These are phyloP conservation scores for Amoebophrya sp. DNA, from an alignment of 169 alveolate genomes.

Conservation along the genomic window DNA sequence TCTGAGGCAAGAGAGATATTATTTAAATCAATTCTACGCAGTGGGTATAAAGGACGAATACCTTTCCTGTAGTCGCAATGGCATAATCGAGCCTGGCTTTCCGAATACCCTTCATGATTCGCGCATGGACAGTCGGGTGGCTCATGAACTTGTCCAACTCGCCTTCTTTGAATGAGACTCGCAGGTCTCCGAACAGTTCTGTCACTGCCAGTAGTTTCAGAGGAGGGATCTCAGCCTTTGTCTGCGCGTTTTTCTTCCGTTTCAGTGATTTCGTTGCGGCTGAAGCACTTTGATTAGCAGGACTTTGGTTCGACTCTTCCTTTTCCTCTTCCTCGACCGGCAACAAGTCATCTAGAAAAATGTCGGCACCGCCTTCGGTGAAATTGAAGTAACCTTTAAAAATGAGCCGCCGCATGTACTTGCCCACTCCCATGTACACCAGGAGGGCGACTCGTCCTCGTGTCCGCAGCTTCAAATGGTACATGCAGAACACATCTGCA, in stretches of 20 bases:
- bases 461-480: not conserved
- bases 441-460: not conserved
- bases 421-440: not conserved
- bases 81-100: not conserved
- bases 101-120: not conserved
- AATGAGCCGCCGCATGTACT: not conserved
- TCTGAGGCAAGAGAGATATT: too few relatives aligned
- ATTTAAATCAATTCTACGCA: too few relatives aligned
- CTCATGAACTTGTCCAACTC: not conserved
- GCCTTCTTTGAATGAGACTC: not conserved
- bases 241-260: too few relatives aligned
- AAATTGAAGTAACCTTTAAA: not conserved
- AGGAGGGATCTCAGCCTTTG: too few relatives aligned
- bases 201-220: not conserved
- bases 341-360: not conserved
- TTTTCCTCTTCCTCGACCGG: too few relatives aligned
- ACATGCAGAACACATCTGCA: not conserved
- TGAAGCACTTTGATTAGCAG: too few relatives aligned
- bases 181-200: constrained; percentile 3
- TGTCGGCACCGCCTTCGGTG: not conserved
- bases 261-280: too few relatives aligned
- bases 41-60: too few relatives aligned
- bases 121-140: not conserved
- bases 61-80: not conserved
- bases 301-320: too few relatives aligned